A percentile compares a stretch with the other conserved stretches of the same genome.
These are phyloP conservation scores for Pseudogymnoascus sp. DNA, from an alignment of 2,329 filamentous ascomycete genomes.

Conservation along the genomic window DNA sequence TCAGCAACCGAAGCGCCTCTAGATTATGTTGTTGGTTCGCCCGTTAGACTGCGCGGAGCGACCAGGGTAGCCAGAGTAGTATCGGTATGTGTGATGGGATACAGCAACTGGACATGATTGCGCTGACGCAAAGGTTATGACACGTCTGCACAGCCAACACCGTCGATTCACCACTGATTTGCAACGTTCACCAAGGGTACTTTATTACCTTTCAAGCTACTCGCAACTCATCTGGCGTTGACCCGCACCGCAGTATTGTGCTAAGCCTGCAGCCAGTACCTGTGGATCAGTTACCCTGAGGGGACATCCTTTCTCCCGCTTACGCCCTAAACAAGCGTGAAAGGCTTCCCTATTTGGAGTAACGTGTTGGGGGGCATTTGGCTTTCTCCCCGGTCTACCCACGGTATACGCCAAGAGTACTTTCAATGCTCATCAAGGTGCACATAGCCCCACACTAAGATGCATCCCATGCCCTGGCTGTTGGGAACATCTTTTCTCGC, in stretches of 20 bases:
- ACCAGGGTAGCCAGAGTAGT: neutral
- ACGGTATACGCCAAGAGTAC: conserved; percentile 2
- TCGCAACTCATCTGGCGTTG: neutral
- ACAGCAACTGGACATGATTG: neutral
- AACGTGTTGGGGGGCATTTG: neutral
- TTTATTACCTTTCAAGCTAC: conserved; percentile 3
- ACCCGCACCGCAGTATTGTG: neutral
- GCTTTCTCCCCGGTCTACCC: conserved; percentile 2
- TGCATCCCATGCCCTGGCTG: neutral
- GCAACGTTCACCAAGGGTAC: neutral
- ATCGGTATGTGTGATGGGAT: neutral
- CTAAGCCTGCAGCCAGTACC: neutral
- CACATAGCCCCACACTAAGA: neutral
- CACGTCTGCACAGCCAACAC: neutral
- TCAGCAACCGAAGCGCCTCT: neutral
- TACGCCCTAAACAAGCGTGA: neutral
- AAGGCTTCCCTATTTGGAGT: neutral
- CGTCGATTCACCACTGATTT: neutral
- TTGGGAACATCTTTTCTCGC: neutral
- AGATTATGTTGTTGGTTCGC: neutral
- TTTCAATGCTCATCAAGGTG: neutral
- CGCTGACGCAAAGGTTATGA: neutral
- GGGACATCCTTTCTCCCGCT: conserved; percentile 1
- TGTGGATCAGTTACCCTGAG: conserved; percentile 8
- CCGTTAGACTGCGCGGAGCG: neutral